These are phyloP conservation scores for Yarrowia sp. DNA, from an alignment of 805 yeast species.

Conservation along the genomic window DNA sequence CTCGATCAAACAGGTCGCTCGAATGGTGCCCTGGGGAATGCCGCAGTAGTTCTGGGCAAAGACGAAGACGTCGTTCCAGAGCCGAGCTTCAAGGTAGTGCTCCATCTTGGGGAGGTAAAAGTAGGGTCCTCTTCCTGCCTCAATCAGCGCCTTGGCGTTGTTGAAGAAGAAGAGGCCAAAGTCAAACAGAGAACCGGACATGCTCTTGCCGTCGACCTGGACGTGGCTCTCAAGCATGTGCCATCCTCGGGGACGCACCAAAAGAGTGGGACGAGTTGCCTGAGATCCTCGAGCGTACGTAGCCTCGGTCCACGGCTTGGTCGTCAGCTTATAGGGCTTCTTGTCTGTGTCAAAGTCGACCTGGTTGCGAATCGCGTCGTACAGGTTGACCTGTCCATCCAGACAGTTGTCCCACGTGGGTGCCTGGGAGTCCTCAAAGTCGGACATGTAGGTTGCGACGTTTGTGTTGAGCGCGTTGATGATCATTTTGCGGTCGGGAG, in stretches of 20 bases:
- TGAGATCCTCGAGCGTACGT: conserved; percentile 34
- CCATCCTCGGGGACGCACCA: conserved; percentile 64
- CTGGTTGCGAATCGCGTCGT: conserved; percentile 60
- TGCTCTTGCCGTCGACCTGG: conserved; percentile 60
- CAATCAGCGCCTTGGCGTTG: conserved; percentile 56
- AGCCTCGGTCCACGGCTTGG: conserved; percentile 38
- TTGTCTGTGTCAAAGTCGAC: conserved; percentile 44
- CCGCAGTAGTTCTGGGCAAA: conserved; percentile 58
- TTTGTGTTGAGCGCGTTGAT: conserved; percentile 65
- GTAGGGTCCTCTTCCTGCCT: conserved; percentile 65
- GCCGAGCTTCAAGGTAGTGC: conserved; percentile 67
- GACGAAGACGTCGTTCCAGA: conserved; percentile 69
- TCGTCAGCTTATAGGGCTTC: conserved; percentile 49
- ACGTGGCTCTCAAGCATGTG: conserved; percentile 65
- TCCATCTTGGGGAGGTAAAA: conserved; percentile 73
- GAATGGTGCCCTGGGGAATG: conserved; percentile 61
- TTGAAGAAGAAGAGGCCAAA: conserved; percentile 67
- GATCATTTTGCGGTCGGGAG: conserved; percentile 71
- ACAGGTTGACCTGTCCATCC: conserved; percentile 66
- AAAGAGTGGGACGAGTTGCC: conserved; percentile 48
- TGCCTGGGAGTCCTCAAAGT: conserved; percentile 67
- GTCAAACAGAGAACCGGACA: conserved; percentile 63
- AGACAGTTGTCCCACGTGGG: conserved; percentile 66
- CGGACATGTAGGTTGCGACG: conserved; percentile 72
- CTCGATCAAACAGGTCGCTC: conserved; percentile 68